Percentiles rank a stretch among this genome's conserved stretches.
These are phyloP conservation scores for Santalum album DNA, from an alignment of 164 flowering plant species.

Conservation along the genomic window DNA sequence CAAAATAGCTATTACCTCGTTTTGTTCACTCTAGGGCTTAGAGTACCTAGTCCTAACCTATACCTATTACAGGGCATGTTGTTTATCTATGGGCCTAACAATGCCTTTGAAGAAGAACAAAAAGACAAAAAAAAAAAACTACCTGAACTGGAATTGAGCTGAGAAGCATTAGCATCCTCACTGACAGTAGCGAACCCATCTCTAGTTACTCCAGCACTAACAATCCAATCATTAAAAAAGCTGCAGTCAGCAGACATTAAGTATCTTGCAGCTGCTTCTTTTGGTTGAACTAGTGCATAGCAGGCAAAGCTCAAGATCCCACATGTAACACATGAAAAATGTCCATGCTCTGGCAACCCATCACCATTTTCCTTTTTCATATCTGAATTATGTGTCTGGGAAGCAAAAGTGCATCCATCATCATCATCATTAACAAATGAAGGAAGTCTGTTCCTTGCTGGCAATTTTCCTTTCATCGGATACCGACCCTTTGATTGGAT, in stretches of 20 bases:
- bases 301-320: constrained; percentile 85
- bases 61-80: too few relatives aligned
- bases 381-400: constrained; percentile 12
- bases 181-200: constrained; percentile 16
- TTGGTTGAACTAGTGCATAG: constrained; percentile 77
- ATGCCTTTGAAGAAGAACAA: background rate
- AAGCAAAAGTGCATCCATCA: constrained; percentile 8
- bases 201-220: constrained; percentile 28
- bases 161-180: constrained; percentile 19
- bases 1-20: too few relatives aligned
- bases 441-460: constrained; percentile 20
- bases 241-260: constrained; percentile 72
- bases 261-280: constrained; percentile 57
- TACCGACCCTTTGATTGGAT: constrained; percentile 24
- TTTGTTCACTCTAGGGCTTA: too few relatives aligned
- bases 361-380: constrained; percentile 20
- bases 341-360: constrained; percentile 52
- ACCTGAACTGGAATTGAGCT: constrained; percentile 36
- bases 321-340: constrained; percentile 89
- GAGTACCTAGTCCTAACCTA: too few relatives aligned
- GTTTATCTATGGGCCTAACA: too few relatives aligned
- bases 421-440: constrained; percentile 17
- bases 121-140: background rate
- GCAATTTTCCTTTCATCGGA: constrained; percentile 38
- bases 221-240: constrained; percentile 48